Evolutionary conservation across 257 asterid species (phyloP), one percentile per base, ranked within the genome.

Genomic region (Capsicum chinense): DNA sequence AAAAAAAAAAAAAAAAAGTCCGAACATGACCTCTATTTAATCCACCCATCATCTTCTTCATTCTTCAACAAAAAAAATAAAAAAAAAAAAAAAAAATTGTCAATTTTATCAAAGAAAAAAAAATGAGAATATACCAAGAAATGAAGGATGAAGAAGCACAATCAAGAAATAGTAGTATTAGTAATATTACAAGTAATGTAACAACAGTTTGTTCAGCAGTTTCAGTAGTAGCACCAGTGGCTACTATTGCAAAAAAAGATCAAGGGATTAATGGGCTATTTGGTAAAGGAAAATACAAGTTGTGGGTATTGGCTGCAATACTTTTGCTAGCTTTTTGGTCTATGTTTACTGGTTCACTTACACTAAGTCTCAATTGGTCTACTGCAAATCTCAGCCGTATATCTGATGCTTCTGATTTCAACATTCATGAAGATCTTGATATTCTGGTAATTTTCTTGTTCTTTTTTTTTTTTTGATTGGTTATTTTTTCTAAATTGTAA

Each of bases 261-360:
- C 83, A 79, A 58, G 90, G 87, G 16, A 86, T 59, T 74, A 44
- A 15, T 84, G 91, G 95, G 7, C 56, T 89, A 66, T 91, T 92
- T 82, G 93, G 98, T 71, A 92, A 93, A 84, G 95, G 99, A 5
- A 95, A 87, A 85, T 95, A 95, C 89, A 97, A 97, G 85, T 84
- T 97, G 83, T 97, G 99, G 99, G 98, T 92, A 67, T 88, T 97
- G 85, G 87, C 88, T 87, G 99, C 93, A 70, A 93, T 97, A 11
- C 80, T 92, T 69, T 73, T 93, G 70, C 92, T 97, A 16, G 99
- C 99, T 0, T 87, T 92, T 62, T 97, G 99, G 98, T 95, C 99
- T 37, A 92, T 97, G 99, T 92, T 93, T 35, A 94, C 99, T 39
- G 98, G 97, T 83, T 88, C 99, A 42, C 92, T 97, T 81, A 93